These are phyloP conservation scores for Striga asiatica DNA, from an alignment of 257 asterid genomes.

Conservation along the genomic window DNA sequence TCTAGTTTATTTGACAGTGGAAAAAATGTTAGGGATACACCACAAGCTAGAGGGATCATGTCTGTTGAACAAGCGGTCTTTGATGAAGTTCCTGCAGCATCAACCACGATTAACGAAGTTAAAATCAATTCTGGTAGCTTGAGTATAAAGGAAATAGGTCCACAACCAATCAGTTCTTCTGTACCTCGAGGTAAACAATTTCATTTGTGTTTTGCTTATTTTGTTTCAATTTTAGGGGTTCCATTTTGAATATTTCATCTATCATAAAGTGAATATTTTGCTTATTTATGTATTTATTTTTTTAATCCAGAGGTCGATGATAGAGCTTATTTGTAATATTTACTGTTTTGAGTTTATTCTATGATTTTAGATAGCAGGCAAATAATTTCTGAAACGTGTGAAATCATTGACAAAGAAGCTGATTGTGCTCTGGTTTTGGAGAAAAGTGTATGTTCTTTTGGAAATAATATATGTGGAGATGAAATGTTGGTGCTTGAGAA, in stretches of 20 bases:
- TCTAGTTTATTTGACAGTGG: slow-evolving; percentile 18
- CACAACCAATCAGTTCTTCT: slow-evolving; percentile 2
- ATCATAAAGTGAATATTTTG: too few species aligned
- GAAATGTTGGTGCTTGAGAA: neutral
- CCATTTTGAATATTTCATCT: neutral
- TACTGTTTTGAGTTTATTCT: neutral
- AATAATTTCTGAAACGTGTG: neutral
- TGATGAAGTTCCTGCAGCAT: slow-evolving; percentile 2
- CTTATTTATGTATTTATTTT: neutral
- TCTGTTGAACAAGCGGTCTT: neutral
- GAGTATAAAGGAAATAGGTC: slow-evolving; percentile 16
- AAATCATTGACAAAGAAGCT: neutral
- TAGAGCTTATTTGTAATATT: neutral
- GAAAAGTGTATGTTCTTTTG: neutral
- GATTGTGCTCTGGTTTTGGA: neutral
- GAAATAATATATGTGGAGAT: slow-evolving; percentile 2
- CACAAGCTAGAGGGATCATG: neutral
- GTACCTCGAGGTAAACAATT: slow-evolving; percentile 17
- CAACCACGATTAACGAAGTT: slow-evolving; percentile 1
- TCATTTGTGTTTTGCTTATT: neutral
- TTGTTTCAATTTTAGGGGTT: neutral
- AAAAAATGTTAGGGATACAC: neutral
- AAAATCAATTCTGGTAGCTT: slow-evolving; percentile 8
- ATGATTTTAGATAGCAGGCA: slow-evolving; percentile 7
- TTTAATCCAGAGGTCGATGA: neutral